phyloP scores from a whole-genome alignment of 192 early-diverging fungal species.

The Coemansia sp. region DNA sequence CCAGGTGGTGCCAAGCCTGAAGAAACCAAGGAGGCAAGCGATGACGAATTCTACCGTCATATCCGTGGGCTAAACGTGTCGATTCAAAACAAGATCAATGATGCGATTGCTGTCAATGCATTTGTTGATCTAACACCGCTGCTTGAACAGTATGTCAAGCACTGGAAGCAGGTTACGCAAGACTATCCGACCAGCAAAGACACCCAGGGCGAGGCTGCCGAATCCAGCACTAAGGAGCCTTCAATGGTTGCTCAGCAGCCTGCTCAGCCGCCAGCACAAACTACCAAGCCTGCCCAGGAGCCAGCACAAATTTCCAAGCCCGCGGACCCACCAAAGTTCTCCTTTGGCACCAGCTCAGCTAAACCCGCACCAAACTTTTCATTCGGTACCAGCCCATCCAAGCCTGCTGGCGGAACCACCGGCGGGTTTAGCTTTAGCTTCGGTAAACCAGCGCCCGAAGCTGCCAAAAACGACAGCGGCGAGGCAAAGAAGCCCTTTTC shows the following conservation, averaged over 20 bases:
- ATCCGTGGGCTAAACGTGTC: constrained; percentile 54
- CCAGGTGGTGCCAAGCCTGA: not conserved
- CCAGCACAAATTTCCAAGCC: no score
- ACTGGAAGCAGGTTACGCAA: constrained; percentile 31
- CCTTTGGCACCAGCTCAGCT: constrained; percentile 1
- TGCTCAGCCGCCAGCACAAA: constrained; percentile 1
- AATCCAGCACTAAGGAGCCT: not conserved
- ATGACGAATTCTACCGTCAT: constrained; percentile 35
- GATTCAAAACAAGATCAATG: constrained; percentile 37
- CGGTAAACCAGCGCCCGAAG: constrained; percentile 13
- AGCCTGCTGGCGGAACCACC: constrained; percentile 10
- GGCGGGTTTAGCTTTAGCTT: constrained; percentile 34
- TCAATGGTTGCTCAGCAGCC: constrained; percentile 7
- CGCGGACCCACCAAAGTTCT: constrained; percentile 2
- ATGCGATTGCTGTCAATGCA: constrained; percentile 28
- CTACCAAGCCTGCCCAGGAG: not conserved
- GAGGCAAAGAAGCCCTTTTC: constrained; percentile 35
- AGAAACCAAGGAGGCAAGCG: not conserved
- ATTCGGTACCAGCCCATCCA: constrained; percentile 8
- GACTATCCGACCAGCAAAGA: not conserved
- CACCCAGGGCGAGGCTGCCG: not conserved
- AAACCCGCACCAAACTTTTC: not conserved
- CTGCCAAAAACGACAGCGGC: constrained; percentile 5
- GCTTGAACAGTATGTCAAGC: constrained; percentile 37
- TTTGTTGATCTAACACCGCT: constrained; percentile 49